Evolutionary conservation across 768 basidiomycete species (phyloP).

Genomic region (Boletus sp.): DNA sequence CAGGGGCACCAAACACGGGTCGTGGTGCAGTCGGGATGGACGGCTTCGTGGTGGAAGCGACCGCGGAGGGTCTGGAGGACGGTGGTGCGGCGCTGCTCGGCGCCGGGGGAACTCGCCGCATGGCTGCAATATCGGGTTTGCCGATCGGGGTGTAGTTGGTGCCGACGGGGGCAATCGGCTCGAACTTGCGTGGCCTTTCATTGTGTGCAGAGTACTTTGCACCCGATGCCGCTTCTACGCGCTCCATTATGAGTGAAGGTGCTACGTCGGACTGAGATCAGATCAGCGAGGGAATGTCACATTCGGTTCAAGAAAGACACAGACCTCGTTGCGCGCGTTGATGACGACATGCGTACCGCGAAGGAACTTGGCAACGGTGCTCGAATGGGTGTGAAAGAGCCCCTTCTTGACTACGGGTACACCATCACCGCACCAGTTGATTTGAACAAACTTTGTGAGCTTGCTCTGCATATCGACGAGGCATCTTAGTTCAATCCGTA

Average conservation of each 20-base stretch:
- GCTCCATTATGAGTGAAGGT: conserved; percentile 75
- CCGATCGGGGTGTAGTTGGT: conserved; percentile 75
- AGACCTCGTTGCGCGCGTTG: conserved; percentile 81
- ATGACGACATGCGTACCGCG: conserved; percentile 84
- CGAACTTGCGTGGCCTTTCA: conserved; percentile 65
- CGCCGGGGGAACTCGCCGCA: conserved; percentile 46
- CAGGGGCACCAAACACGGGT: conserved; percentile 46
- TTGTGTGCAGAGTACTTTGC: conserved; percentile 84
- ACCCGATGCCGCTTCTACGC: conserved; percentile 87
- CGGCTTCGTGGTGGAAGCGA: conserved; percentile 19
- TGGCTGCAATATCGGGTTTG: conserved; percentile 61
- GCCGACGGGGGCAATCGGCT: conserved; percentile 81
- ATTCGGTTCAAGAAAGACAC: conserved; percentile 16
- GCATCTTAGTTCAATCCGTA: background rate
- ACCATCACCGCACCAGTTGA: conserved; percentile 97
- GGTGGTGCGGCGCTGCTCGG: background rate
- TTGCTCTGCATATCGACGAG: conserved; percentile 49
- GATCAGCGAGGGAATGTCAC: background rate
- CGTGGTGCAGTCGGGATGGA: conserved; percentile 42
- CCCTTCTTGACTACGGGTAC: conserved; percentile 93
- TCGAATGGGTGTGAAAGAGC: conserved; percentile 84
- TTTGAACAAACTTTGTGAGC: conserved; percentile 88
- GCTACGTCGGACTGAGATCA: conserved; percentile 69
- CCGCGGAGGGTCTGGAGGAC: background rate
- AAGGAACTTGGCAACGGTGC: conserved; percentile 74